These are phyloP conservation scores for Cinnamomum micranthum DNA, from an alignment of 164 flowering plant genomes.

Conservation along the genomic window DNA sequence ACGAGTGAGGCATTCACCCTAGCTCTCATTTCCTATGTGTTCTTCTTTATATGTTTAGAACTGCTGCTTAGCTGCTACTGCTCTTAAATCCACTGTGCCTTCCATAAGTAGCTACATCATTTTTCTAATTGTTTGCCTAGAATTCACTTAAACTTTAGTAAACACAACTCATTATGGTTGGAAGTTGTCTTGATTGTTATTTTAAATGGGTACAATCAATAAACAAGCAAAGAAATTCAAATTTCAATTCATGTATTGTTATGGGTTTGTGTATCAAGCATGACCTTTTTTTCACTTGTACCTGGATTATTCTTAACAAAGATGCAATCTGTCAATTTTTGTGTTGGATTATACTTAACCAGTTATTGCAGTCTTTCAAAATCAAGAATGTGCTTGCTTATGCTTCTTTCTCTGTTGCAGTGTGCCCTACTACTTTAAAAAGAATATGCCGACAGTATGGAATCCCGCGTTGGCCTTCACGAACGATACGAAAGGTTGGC, in stretches of 20 bases:
- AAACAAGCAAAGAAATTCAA: too few relatives aligned
- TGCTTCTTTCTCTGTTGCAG: constrained; percentile 34
- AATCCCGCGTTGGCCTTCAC: constrained; percentile 82
- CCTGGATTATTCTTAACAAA: not conserved
- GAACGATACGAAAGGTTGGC: constrained; percentile 85
- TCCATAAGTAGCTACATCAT: not conserved
- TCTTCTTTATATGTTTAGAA: not conserved
- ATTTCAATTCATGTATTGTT: not conserved
- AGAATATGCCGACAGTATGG: constrained; percentile 92
- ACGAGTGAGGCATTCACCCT: not conserved
- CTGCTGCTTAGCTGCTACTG: not conserved
- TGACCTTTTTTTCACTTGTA: too few relatives aligned
- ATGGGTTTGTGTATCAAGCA: not conserved
- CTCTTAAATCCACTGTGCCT: not conserved
- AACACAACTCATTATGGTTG: too few relatives aligned
- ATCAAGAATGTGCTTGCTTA: not conserved
- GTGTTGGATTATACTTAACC: not conserved
- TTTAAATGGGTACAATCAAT: too few relatives aligned
- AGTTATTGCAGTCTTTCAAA: too few relatives aligned
- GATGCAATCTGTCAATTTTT: not conserved
- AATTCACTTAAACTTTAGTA: too few relatives aligned
- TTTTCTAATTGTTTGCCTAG: not conserved
- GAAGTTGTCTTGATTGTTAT: too few relatives aligned
- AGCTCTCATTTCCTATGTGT: not conserved
- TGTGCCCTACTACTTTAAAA: constrained; percentile 87